Evolutionary conservation across 208 protist genomes (phyloP).

Genomic region (Willaertia magna): DNA sequence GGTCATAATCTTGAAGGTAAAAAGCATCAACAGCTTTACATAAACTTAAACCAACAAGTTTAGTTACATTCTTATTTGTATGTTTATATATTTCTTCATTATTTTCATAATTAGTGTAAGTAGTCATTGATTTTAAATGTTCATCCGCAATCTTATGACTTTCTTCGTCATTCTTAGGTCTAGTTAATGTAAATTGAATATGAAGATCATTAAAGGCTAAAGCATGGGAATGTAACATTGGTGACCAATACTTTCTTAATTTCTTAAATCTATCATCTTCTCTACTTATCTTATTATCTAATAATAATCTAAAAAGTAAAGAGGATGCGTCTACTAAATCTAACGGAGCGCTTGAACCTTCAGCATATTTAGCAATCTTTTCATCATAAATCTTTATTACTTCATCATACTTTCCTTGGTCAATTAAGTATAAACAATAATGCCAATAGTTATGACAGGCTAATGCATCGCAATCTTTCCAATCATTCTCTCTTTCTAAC

Average conservation of each 20-base stretch:
- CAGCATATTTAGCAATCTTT: background rate
- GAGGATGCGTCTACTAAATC: conserved; percentile 5
- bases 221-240: background rate
- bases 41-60: background rate
- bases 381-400: background rate
- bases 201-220: conserved; percentile 4
- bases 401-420: background rate
- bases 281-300: background rate
- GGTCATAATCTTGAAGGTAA: background rate
- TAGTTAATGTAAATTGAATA: background rate
- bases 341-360: background rate
- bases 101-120: background rate
- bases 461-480: background rate
- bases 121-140: background rate
- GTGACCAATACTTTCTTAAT: background rate
- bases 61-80: background rate
- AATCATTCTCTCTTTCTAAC: background rate
- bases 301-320: background rate
- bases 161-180: background rate
- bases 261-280: background rate
- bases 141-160: background rate
- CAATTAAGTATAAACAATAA: background rate
- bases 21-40: background rate
- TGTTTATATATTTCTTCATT: background rate
- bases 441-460: conserved; percentile 4